Evolutionary conservation across 148 eudicot genomes (phyloP), one percentile per base, ranked within the genome.

Genomic region (Rhododendron kiyosumense): DNA sequence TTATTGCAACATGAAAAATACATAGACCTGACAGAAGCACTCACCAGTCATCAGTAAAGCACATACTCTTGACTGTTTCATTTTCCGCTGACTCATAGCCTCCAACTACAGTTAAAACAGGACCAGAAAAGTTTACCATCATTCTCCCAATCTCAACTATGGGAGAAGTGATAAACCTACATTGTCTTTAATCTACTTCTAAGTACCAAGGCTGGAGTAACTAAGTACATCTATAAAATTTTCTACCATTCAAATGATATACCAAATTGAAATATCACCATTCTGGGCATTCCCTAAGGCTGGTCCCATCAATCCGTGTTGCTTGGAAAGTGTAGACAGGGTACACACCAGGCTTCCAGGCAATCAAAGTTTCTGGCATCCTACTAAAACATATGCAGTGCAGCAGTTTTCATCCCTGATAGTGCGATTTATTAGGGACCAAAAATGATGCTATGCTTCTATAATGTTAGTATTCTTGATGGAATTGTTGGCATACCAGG

Each of bases 401-500:
- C 8, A 6, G 45, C 45, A 41, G 14, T 69, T 81, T 86, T 45
- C 85, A 83, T 43, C 77, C 24, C 46, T 26, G 4, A 45, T 17
- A 28, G 9, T 32, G 69, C 7, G 3, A 52, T 54, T 38, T 46
- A n/a, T 5, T n/a, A n/a, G n/a, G 54, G 34, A 28, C 61, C 61
- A 34, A 7, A 83, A 14, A 13, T 43, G 45, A 11, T 81, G 5
- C 51, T 65, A 45, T 74, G 32, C 63, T 41, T 61, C 32, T 49
- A 48, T 79, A 24, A 51, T 57, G 38, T 43, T 41, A 1, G 7
- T 30, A 20, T 81, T 18, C 18, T 81, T 24, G 30, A 81, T 9
- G 49, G 82, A 26, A 51, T n/a, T n/a, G 74, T 75, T 38, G 61
- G 85, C 86, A 82, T 92, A 96, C 99, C 97, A 57, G 89, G 90